A percentile compares a stretch with the other conserved stretches of the same genome.
These are phyloP conservation scores for Pseudisothecium myosuroides DNA, from an alignment of 225 moss, liverwort and hornwort species.

Conservation along the genomic window DNA sequence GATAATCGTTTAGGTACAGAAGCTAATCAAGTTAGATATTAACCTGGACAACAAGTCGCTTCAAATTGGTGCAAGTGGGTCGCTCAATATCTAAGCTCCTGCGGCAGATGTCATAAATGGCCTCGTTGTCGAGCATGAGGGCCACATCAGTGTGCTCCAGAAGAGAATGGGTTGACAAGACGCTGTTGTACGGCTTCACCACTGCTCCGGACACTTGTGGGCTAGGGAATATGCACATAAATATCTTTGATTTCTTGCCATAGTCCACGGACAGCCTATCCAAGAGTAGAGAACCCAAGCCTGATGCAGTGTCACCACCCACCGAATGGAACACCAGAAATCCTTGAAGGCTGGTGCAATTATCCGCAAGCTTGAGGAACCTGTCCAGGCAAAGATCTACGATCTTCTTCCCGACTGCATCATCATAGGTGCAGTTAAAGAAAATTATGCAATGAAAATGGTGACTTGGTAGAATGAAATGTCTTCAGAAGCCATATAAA, in stretches of 20 bases:
- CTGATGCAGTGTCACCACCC: not conserved
- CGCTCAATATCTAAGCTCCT: not conserved
- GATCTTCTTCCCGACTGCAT: not conserved
- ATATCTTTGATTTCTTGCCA: not conserved
- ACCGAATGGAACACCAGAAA: not conserved
- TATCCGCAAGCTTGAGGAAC: not conserved
- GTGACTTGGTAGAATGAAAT: not conserved
- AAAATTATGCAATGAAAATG: not conserved
- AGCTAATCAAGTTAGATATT: not conserved
- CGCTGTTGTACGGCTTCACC: not conserved
- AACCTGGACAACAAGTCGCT: not conserved
- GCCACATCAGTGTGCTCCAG: not conserved
- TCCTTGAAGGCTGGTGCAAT: not conserved
- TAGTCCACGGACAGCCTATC: not conserved
- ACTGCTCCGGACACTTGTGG: not conserved
- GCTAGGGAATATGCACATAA: not conserved
- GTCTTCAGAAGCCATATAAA: not conserved
- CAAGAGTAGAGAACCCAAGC: not conserved
- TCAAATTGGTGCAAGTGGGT: not conserved
- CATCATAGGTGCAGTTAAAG: not conserved
- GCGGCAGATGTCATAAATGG: not conserved
- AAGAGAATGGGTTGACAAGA: not conserved
- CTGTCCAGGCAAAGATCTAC: not conserved
- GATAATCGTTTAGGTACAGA: not conserved
- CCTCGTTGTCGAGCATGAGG: not conserved